phyloP scores from a whole-genome alignment of 2,329 filamentous ascomycete species.

The Domatiomyces catenatus region DNA sequence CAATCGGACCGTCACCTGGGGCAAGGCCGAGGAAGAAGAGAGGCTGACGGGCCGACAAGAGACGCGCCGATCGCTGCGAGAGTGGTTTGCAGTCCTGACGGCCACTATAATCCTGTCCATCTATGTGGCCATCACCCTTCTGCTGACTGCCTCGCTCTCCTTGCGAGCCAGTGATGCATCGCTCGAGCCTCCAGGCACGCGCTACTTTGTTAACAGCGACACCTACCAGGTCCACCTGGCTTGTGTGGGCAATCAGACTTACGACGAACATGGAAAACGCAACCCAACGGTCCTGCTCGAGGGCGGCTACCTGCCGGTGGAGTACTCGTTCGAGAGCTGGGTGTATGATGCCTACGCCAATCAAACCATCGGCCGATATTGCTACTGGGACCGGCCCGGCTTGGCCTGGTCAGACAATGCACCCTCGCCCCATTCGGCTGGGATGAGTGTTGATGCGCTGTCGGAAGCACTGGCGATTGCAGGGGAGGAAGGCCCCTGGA shows the following conservation, averaged over 20 bases:
- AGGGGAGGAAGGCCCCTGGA: conserved; percentile 75
- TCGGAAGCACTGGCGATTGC: conserved; percentile 69
- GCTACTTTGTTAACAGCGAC: conserved; percentile 64
- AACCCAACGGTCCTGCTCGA: conserved; percentile 76
- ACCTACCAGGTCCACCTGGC: conserved; percentile 80
- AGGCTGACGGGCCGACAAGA: conserved; percentile 79
- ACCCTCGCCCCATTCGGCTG: conserved; percentile 80
- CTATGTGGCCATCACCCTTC: conserved; percentile 49
- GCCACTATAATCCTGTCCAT: conserved; percentile 57
- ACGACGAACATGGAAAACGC: conserved; percentile 37
- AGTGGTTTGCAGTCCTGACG: conserved; percentile 69
- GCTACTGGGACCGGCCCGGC: conserved; percentile 87
- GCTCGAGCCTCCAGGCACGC: conserved; percentile 55
- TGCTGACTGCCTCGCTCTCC: conserved; percentile 66
- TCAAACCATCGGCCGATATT: conserved; percentile 74
- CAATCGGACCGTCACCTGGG: conserved; percentile 75
- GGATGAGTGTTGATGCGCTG: conserved; percentile 78
- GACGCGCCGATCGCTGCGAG: conserved; percentile 60
- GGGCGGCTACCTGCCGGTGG: conserved; percentile 63
- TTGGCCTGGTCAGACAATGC: conserved; percentile 81
- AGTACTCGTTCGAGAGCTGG: conserved; percentile 65
- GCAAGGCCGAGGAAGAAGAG: conserved; percentile 84
- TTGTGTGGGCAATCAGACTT: conserved; percentile 58
- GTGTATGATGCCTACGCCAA: conserved; percentile 61
- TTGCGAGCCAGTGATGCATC: conserved; percentile 67